Evolutionary conservation across 2,329 filamentous ascomycete species (phyloP).

Genomic region (Phaeoacremonium minimum): DNA sequence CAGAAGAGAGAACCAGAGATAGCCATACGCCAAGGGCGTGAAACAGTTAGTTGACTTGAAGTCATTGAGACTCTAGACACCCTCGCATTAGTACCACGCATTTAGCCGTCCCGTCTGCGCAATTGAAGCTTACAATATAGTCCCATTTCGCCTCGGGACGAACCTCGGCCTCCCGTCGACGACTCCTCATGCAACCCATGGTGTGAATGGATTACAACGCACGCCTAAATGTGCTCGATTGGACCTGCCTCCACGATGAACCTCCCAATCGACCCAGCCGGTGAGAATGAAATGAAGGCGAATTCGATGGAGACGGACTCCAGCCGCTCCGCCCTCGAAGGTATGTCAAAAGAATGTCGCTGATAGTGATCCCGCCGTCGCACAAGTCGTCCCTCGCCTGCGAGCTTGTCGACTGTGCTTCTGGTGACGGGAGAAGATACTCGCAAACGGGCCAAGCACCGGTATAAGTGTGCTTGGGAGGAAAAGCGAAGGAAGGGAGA

Average conservation of each 20-base stretch:
- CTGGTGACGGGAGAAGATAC: constrained; percentile 13
- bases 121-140: constrained; percentile 65
- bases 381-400: constrained; percentile 27
- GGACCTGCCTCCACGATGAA: constrained; percentile 9
- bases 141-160: constrained; percentile 90
- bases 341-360: constrained; percentile 6
- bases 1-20: constrained; percentile 75
- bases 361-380: constrained; percentile 16
- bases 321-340: constrained; percentile 4
- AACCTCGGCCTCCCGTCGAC: constrained; percentile 59
- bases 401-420: constrained; percentile 23
- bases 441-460: too few relatives aligned
- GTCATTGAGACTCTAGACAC: constrained; percentile 51
- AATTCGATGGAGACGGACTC: constrained; percentile 11
- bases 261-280: constrained; percentile 16
- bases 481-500: constrained; percentile 8
- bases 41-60: constrained; percentile 82
- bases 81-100: neutral
- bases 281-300: constrained; percentile 9
- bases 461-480: too few relatives aligned
- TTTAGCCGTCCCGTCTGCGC: neutral
- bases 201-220: constrained; percentile 18
- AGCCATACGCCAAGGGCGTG: constrained; percentile 74
- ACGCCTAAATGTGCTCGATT: constrained; percentile 7
- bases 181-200: constrained; percentile 65